A percentile compares a stretch with the other conserved stretches of the same genome.
phyloP scores from a whole-genome alignment of 2,329 filamentous ascomycete species.

The Metarhizium album region DNA sequence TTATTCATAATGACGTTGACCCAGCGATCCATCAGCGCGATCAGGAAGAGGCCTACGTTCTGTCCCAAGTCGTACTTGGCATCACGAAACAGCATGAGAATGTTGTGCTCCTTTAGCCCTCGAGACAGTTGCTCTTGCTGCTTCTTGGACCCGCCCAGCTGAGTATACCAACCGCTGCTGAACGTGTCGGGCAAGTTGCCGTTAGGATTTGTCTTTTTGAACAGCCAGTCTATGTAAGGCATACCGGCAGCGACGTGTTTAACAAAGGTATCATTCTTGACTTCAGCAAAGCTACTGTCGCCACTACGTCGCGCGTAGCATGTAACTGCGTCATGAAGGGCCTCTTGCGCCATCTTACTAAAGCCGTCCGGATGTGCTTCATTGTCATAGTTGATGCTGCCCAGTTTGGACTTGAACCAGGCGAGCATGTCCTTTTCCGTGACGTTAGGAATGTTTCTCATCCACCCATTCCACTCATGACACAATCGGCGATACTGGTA shows the following conservation, averaged over 20 bases:
- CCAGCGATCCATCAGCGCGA: constrained; percentile 29
- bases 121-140: constrained; percentile 23
- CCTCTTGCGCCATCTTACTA: constrained; percentile 12
- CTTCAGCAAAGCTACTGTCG: neutral
- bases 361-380: constrained; percentile 4
- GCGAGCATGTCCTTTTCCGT: constrained; percentile 37
- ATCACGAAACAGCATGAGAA: constrained; percentile 25
- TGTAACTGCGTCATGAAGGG: constrained; percentile 13
- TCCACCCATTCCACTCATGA: constrained; percentile 50
- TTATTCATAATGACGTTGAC: constrained; percentile 24
- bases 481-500: constrained; percentile 42
- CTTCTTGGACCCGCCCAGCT: constrained; percentile 22
- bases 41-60: constrained; percentile 26
- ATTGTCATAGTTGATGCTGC: constrained; percentile 8
- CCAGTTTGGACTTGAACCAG: constrained; percentile 31
- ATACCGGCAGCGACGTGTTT: constrained; percentile 17
- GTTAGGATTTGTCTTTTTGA: constrained; percentile 20
- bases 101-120: constrained; percentile 27
- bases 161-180: constrained; percentile 24
- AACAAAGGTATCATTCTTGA: constrained; percentile 5
- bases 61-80: constrained; percentile 25
- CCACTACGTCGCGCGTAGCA: neutral
- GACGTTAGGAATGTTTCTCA: constrained; percentile 35
- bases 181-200: constrained; percentile 19
- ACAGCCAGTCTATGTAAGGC: constrained; percentile 25